These are phyloP conservation scores for Chytriomyces sp. DNA, from an alignment of 192 early-diverging fungal species.

Conservation along the genomic window DNA sequence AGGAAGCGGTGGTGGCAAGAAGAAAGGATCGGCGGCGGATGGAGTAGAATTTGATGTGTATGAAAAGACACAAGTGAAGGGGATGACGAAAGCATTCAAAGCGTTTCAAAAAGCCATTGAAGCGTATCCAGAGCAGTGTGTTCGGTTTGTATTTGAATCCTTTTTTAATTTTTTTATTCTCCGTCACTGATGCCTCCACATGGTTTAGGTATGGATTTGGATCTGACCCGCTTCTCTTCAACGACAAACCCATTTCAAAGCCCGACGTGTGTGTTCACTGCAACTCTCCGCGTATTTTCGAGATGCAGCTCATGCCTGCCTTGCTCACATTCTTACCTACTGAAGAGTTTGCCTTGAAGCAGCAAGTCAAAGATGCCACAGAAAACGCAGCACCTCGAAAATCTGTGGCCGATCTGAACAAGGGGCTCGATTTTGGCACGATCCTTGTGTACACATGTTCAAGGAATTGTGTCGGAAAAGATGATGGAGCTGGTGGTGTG, in stretches of 20 bases:
- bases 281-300: slow-evolving; percentile 73
- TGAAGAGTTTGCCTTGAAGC: slow-evolving; percentile 51
- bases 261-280: slow-evolving; percentile 74
- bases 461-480: slow-evolving; percentile 70
- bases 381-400: slow-evolving; percentile 2
- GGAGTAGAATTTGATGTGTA: slow-evolving; percentile 76
- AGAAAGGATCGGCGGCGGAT: slow-evolving; percentile 42
- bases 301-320: slow-evolving; percentile 93
- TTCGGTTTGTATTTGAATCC: slow-evolving; percentile 54
- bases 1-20: slow-evolving; percentile 34
- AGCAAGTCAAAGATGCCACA: slow-evolving; percentile 21
- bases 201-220: slow-evolving; percentile 53
- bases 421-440: slow-evolving; percentile 90
- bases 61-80: slow-evolving; percentile 75
- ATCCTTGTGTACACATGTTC: slow-evolving; percentile 79
- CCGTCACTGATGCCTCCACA: not conserved
- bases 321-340: slow-evolving; percentile 74
- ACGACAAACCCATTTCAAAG: not conserved
- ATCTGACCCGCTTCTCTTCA: slow-evolving; percentile 4
- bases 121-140: slow-evolving; percentile 80
- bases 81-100: slow-evolving; percentile 81
- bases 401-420: slow-evolving; percentile 40
- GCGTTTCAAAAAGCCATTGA: slow-evolving; percentile 75
- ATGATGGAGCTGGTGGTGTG: slow-evolving; percentile 34
- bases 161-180: slow-evolving; percentile 19